These are phyloP conservation scores for Vitis riparia DNA, from an alignment of 164 flowering plant species.

Conservation along the genomic window DNA sequence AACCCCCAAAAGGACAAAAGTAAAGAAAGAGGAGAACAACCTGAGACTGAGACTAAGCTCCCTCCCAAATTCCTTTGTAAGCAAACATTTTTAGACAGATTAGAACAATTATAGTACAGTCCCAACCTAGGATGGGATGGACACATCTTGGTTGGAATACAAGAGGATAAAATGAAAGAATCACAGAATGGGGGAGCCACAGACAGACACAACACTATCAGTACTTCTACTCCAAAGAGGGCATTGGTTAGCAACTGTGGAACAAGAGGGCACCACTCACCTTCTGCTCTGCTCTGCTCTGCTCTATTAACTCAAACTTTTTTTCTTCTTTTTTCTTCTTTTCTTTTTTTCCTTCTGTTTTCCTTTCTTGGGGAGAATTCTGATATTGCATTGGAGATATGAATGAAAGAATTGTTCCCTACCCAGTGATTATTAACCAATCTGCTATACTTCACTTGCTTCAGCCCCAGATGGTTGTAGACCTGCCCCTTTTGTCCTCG, in stretches of 20 bases:
- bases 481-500: slow-evolving; percentile 7
- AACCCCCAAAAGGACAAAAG: too few relatives aligned
- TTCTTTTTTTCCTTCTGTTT: slow-evolving; percentile 8
- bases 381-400: neutral
- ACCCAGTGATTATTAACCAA: slow-evolving; percentile 3
- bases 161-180: slow-evolving; percentile 45
- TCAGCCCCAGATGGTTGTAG: slow-evolving; percentile 7
- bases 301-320: neutral
- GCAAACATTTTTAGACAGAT: slow-evolving; percentile 9
- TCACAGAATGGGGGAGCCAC: slow-evolving; percentile 23
- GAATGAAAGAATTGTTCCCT: slow-evolving; percentile 15
- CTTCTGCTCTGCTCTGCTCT: slow-evolving; percentile 1
- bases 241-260: slow-evolving; percentile 14
- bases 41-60: neutral
- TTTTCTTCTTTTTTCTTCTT: slow-evolving; percentile 4
- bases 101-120: slow-evolving; percentile 38
- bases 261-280: slow-evolving; percentile 1
- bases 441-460: neutral
- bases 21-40: too few relatives aligned
- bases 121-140: slow-evolving; percentile 27
- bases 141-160: slow-evolving; percentile 6
- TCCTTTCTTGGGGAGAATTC: slow-evolving; percentile 2
- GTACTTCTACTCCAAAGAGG: slow-evolving; percentile 4
- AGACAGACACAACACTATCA: slow-evolving; percentile 7
- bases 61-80: slow-evolving; percentile 18